Conservation (phyloP, 352 stramenopile genomes). For the Peronospora destructor region DNA sequence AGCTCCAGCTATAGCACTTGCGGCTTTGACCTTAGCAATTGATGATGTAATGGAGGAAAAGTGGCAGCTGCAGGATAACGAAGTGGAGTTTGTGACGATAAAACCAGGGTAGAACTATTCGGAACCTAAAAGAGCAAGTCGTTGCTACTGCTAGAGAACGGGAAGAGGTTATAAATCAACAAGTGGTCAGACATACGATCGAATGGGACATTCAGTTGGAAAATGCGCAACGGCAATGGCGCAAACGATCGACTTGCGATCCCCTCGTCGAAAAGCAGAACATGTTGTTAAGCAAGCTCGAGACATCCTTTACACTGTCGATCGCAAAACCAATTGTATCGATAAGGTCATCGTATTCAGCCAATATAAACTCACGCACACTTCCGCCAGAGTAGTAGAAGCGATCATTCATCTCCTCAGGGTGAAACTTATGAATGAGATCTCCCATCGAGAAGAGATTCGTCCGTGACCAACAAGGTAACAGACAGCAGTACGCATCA, state of each 20-base stretch:
- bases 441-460: background rate
- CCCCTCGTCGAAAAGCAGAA: background rate
- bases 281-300: background rate
- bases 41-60: too few relatives aligned
- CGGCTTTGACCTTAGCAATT: too few relatives aligned
- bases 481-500: constrained; percentile 13
- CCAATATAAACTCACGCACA: background rate
- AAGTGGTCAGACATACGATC: too few relatives aligned
- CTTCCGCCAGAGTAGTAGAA: background rate
- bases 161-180: too few relatives aligned
- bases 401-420: background rate
- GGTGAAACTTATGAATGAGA: background rate
- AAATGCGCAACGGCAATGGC: background rate
- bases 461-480: background rate
- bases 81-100: too few relatives aligned
- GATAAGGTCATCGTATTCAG: background rate
- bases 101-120: too few relatives aligned
- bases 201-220: too few relatives aligned
- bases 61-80: too few relatives aligned
- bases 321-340: background rate
- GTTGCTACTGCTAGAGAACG: too few relatives aligned
- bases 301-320: background rate
- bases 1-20: too few relatives aligned
- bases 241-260: background rate
- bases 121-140: too few relatives aligned